Evolutionary conservation across 2,329 filamentous ascomycete genomes (phyloP).

Genomic region (Paradendryphiella salina): DNA sequence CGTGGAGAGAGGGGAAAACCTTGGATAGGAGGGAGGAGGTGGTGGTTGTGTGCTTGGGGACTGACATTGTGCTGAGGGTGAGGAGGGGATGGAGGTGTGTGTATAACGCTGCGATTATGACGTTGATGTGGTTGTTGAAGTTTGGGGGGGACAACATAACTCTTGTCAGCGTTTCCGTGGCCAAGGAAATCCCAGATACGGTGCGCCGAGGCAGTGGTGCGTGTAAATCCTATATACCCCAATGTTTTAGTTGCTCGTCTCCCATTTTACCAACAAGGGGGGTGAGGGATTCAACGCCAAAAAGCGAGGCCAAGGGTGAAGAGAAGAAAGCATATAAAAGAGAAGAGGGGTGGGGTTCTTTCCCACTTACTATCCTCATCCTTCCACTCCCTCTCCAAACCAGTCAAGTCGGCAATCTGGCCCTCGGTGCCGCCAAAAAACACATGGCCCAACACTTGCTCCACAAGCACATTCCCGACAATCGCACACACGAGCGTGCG

Average conservation of each 20-base stretch:
- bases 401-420: not conserved
- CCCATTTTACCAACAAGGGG: no score
- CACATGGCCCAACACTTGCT: constrained; percentile 35
- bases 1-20: constrained; percentile 10
- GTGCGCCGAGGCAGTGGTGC: constrained; percentile 19
- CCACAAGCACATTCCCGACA: constrained; percentile 36
- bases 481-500: constrained; percentile 31
- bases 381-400: constrained; percentile 13
- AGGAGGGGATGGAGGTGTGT: constrained; percentile 31
- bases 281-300: no score
- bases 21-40: not conserved
- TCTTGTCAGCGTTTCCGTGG: no score
- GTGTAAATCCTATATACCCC: constrained; percentile 22
- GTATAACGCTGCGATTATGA: constrained; percentile 21
- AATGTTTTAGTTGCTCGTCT: no score
- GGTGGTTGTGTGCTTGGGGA: not conserved
- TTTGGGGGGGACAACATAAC: constrained; percentile 15
- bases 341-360: not conserved
- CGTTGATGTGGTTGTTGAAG: constrained; percentile 30
- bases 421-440: constrained; percentile 29
- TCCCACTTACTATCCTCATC: constrained; percentile 31
- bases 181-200: constrained; percentile 11
- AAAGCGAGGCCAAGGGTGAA: no score
- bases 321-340: no score
- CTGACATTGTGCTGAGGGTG: no score